Percentiles rank a stretch among this genome's conserved stretches.
phyloP scores from a whole-genome alignment of 768 basidiomycete genomes.

The Chalciporus pseudorubinellus region DNA sequence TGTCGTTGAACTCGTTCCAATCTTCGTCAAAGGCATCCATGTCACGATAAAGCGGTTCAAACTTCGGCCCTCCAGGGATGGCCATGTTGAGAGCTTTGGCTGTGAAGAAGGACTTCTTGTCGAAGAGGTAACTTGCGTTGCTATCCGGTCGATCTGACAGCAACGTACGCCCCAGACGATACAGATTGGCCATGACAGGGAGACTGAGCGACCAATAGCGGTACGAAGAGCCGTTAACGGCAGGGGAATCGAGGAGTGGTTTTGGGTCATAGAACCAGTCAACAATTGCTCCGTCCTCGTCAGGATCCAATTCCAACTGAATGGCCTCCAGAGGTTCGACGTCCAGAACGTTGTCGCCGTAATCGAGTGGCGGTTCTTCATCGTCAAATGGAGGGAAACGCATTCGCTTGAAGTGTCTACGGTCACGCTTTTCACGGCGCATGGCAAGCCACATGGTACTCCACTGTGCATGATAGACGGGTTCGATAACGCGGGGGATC shows the following conservation, averaged over 20 bases:
- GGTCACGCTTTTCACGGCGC: conserved; percentile 97
- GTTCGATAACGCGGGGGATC: conserved; percentile 94
- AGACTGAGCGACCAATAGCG: conserved; percentile 89
- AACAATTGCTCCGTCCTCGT: conserved; percentile 87
- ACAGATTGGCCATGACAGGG: conserved; percentile 96
- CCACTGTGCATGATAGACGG: conserved; percentile 99
- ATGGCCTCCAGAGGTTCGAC: conserved; percentile 98
- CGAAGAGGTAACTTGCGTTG: conserved; percentile 92
- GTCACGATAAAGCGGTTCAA: conserved; percentile 95
- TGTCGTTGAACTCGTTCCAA: conserved; percentile 99
- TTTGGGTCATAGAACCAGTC: conserved; percentile 99
- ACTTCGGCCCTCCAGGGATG: conserved; percentile 97
- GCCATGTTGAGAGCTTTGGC: conserved; percentile 97
- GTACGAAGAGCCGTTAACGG: conserved; percentile 92
- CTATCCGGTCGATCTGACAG: conserved; percentile 90
- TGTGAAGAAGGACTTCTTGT: conserved; percentile 97
- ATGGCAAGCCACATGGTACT: conserved; percentile 99
- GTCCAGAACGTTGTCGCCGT: conserved; percentile 97
- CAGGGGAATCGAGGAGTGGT: conserved; percentile 84
- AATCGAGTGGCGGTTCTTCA: conserved; percentile 98
- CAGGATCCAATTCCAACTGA: conserved; percentile 89
- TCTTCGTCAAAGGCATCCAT: conserved; percentile 98
- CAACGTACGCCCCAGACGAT: conserved; percentile 91
- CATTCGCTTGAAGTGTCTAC: conserved; percentile 99
- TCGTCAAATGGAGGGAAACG: conserved; percentile 99